Evolutionary conservation across 768 basidiomycete genomes (phyloP).

Genomic region (Lentinula sp.): DNA sequence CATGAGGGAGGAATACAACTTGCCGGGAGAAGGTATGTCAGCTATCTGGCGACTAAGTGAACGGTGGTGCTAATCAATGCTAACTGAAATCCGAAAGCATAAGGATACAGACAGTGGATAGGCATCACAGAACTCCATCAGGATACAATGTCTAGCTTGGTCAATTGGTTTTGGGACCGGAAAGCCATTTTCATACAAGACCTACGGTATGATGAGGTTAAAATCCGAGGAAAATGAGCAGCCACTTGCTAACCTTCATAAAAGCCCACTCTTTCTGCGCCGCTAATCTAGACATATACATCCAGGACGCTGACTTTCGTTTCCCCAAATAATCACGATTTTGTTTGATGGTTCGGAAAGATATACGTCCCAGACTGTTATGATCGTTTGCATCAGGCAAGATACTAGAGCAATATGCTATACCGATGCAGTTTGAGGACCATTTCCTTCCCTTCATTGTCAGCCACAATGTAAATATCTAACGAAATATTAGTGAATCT

Average conservation of each 20-base stretch:
- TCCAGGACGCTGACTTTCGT: conserved; percentile 95
- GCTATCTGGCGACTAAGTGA: conserved; percentile 74
- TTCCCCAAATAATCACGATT: conserved; percentile 97
- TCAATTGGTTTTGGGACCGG: conserved; percentile 93
- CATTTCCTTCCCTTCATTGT: conserved; percentile 78
- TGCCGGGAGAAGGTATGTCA: conserved; percentile 78
- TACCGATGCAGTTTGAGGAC: conserved; percentile 93
- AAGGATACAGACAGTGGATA: conserved; percentile 76
- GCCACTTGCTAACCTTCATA: conserved; percentile 71
- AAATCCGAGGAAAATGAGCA: background rate
- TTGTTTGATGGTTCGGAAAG: conserved; percentile 93
- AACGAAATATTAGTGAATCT: background rate
- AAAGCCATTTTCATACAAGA: conserved; percentile 85
- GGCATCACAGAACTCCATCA: conserved; percentile 95
- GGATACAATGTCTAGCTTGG: conserved; percentile 88
- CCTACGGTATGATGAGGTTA: conserved; percentile 37
- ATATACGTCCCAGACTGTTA: conserved; percentile 87
- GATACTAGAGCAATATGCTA: conserved; percentile 9
- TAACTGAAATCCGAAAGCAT: background rate
- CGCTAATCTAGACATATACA: conserved; percentile 96
- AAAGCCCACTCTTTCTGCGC: conserved; percentile 99
- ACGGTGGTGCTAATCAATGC: background rate
- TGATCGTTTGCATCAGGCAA: conserved; percentile 1
- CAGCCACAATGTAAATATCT: conserved; percentile 91
- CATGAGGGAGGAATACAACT: conserved; percentile 89